Conservation (phyloP, 2,329 filamentous ascomycete genomes). For the Cladophialophora chaetospira region DNA sequence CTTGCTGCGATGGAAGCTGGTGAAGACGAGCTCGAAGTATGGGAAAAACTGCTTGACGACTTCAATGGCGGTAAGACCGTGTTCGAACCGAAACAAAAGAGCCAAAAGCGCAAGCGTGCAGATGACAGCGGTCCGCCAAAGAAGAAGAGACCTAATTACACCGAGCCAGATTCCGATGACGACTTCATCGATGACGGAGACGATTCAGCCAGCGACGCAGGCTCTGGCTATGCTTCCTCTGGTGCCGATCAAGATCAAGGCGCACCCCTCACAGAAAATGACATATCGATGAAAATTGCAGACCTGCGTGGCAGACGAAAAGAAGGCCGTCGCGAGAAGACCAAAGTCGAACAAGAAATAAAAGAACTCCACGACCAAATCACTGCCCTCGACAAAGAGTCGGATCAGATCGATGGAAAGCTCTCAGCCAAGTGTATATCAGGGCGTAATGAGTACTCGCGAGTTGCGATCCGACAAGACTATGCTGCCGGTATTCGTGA, state of each 20-base stretch:
- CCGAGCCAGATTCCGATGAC: background rate
- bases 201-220: background rate
- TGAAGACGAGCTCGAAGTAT: background rate
- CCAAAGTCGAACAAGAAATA: background rate
- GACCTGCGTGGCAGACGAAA: background rate
- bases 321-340: background rate
- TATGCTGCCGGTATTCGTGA: conserved; percentile 63
- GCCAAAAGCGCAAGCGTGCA: background rate
- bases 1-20: background rate
- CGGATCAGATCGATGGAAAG: conserved; percentile 40
- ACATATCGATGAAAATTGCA: background rate
- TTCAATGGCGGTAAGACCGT: background rate
- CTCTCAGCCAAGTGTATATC: conserved; percentile 48
- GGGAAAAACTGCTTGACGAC: background rate
- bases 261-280: background rate
- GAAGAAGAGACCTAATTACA: background rate
- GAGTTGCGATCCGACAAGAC: conserved; percentile 57
- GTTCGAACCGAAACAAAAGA: background rate
- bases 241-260: background rate
- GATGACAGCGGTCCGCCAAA: background rate
- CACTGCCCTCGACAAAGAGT: conserved; percentile 35
- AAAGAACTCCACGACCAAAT: conserved; percentile 22
- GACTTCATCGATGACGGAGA: background rate
- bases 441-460: conserved; percentile 60
- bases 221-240: background rate